phyloP scores from a whole-genome alignment of 1,284 basidiomycete species.

The Malassezia sympodialis region DNA sequence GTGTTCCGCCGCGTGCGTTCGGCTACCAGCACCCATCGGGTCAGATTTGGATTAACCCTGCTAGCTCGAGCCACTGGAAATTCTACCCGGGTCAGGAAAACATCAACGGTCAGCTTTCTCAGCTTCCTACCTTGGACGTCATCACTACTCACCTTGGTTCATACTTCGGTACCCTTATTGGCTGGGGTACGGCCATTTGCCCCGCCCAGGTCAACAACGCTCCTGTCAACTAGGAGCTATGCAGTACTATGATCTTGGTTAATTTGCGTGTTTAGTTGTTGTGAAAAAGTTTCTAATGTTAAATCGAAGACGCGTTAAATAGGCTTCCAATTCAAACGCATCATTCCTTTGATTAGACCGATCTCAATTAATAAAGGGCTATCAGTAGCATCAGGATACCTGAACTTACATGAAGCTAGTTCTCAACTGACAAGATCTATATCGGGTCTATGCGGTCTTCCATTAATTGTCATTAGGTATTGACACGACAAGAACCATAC shows the following conservation, averaged over 20 bases:
- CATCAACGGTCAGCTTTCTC: conserved; percentile 4
- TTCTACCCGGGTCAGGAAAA: conserved; percentile 21
- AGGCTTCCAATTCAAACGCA: too few species aligned
- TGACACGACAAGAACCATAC: background rate
- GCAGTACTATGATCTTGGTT: background rate
- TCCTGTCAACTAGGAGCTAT: background rate
- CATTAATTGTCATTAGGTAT: background rate
- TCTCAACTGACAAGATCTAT: background rate
- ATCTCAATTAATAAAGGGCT: too few species aligned
- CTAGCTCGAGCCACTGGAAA: conserved; percentile 12
- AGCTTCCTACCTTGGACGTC: background rate
- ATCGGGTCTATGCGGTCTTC: too few species aligned
- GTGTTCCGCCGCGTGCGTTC: conserved; percentile 14
- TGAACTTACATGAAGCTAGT: background rate
- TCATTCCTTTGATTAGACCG: too few species aligned
- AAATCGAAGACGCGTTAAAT: too few species aligned
- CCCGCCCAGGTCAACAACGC: background rate
- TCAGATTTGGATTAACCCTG: conserved; percentile 19
- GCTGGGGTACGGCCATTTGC: background rate
- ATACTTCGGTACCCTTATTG: background rate
- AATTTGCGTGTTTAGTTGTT: background rate
- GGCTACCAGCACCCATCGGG: conserved; percentile 20
- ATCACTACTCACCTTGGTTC: background rate
- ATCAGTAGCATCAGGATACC: too few species aligned
- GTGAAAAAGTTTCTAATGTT: too few species aligned